Evolutionary conservation across 371 early-diverging fungal species (phyloP), one percentile per base, ranked within the genome.

Genomic region (Smittium culicis): DNA sequence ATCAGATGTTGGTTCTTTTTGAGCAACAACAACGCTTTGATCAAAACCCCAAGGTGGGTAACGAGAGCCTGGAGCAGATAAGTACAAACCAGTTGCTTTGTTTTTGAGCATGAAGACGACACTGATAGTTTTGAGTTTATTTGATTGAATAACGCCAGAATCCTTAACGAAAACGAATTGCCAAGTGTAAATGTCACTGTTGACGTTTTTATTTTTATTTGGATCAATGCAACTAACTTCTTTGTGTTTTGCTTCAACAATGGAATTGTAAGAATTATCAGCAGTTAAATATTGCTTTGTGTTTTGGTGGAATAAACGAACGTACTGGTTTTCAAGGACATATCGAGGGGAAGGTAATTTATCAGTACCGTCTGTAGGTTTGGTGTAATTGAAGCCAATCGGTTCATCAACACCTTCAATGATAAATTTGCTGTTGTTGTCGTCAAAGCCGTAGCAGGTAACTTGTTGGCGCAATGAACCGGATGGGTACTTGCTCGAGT

Each of bases 21-120:
- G 33, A 82, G 81, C 60, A 98, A 98, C 1, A 82, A 99, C 94
- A 74, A 99, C 99, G 11, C 87, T 79, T 77, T 99, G 99, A 68
- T 87, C 85, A 83, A 96, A 98, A 35, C 99, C 99, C 99, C 99
- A 99, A 66, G 89, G 83, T 17, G 99, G 99, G 59, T 96, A 83
- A 31, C 83, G 84, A 27, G 83, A 83, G 28, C 80, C 72, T 60
- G 88, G 84, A 16, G 91, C 86, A 2, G 83, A 78, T 66, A 99
- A 77, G 56, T 93, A 85, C 70, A 96, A 96, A 0, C 91, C 91
- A 31, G 85, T 74, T 35, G 77, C 73, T 25, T 74, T 79, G 76
- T 98, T 96, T 25, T 90, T 83, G 66, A 99, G 80, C 17, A 90
- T 84, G 74, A 99, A 88, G 25, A 82, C 84, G 0, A 98, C 96